These are phyloP conservation scores for Beauveria sp. DNA, from an alignment of 2,329 filamentous ascomycete species.

Conservation along the genomic window DNA sequence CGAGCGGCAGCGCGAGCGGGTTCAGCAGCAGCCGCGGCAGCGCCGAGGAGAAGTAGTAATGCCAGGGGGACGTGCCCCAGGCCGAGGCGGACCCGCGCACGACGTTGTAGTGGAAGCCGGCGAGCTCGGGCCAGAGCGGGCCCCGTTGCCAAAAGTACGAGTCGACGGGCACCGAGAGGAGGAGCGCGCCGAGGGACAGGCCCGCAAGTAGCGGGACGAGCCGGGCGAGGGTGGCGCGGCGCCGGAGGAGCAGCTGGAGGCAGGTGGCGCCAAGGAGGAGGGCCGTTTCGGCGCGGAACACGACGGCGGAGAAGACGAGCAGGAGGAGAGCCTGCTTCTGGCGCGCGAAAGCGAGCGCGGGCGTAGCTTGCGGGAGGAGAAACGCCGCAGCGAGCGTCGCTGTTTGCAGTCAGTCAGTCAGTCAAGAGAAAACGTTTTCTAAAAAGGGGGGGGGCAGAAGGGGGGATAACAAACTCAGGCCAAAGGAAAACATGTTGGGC, in stretches of 20 bases:
- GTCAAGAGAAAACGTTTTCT: too few relatives aligned
- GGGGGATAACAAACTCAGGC: conserved; percentile 56
- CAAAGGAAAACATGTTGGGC: conserved; percentile 95
- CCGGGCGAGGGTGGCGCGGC: conserved; percentile 43
- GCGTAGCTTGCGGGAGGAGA: conserved; percentile 28
- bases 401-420: conserved; percentile 22
- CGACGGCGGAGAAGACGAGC: conserved; percentile 69
- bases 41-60: conserved; percentile 78
- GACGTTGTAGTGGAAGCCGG: conserved; percentile 86
- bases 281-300: conserved; percentile 87
- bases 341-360: conserved; percentile 28
- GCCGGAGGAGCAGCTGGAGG: conserved; percentile 52
- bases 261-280: conserved; percentile 66
- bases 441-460: background rate
- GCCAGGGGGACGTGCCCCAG: conserved; percentile 82
- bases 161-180: conserved; percentile 68
- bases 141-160: conserved; percentile 84
- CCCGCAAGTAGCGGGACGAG: conserved; percentile 60
- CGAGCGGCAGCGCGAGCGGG: conserved; percentile 54
- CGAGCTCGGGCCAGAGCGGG: conserved; percentile 81
- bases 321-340: conserved; percentile 62
- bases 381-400: conserved; percentile 58
- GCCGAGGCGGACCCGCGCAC: conserved; percentile 72
- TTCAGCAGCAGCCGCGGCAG: conserved; percentile 80
- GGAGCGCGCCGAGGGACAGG: conserved; percentile 59